Conservation (phyloP, 306 rosid genomes). For the Rosa rugosa region DNA sequence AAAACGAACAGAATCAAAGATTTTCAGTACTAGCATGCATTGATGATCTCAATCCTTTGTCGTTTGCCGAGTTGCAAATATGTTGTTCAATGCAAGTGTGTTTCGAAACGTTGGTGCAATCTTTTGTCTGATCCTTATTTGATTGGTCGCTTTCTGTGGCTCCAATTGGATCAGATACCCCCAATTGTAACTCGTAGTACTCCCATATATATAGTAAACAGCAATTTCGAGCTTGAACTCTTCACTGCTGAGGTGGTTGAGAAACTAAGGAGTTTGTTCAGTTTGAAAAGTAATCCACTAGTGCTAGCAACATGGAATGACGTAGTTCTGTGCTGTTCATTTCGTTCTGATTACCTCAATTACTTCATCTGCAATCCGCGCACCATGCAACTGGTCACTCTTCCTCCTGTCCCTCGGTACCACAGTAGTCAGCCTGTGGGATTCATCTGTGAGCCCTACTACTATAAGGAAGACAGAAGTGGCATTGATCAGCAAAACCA, state of each 20-base stretch:
- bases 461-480: not conserved
- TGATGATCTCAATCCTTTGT: not conserved
- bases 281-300: not conserved
- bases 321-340: not conserved
- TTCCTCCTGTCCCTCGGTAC: not conserved
- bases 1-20: not conserved
- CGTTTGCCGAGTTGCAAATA: not conserved
- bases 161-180: not conserved
- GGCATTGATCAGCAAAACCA: not conserved
- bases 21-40: not conserved
- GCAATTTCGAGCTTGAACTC: not conserved
- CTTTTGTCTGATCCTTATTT: not conserved
- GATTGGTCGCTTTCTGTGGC: not conserved
- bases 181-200: not conserved
- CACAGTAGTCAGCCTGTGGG: not conserved
- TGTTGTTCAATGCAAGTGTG: not conserved
- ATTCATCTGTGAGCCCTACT: not conserved
- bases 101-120: not conserved
- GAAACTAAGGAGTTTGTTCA: not conserved
- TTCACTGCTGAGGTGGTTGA: not conserved
- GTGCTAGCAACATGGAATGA: not conserved
- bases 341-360: not conserved
- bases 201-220: not conserved
- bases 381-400: not conserved
- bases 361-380: not conserved